Conservation (phyloP, 805 yeast species). For the Phaffomyces antillensis region DNA sequence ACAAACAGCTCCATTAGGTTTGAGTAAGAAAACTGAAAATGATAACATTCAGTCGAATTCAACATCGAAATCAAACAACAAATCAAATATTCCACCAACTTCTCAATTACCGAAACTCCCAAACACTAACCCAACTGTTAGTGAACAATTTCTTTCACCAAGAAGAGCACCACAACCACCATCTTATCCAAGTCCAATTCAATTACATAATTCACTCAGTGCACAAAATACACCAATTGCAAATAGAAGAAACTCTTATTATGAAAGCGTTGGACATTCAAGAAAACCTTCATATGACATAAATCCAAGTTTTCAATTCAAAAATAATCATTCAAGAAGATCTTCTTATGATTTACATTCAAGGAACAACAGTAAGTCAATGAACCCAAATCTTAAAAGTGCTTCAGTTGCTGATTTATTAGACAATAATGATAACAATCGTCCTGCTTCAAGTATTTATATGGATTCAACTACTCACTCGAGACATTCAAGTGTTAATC, state of each 20-base stretch:
- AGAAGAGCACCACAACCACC: slow-evolving; percentile 72
- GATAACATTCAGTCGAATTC: neutral
- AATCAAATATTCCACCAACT: slow-evolving; percentile 10
- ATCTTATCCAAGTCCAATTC: slow-evolving; percentile 34
- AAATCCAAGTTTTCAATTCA: slow-evolving; percentile 6
- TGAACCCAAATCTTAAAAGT: slow-evolving; percentile 10
- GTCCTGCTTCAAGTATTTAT: slow-evolving; percentile 49
- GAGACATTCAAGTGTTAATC: slow-evolving; percentile 28
- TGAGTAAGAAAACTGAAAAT: neutral
- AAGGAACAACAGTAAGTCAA: slow-evolving; percentile 8
- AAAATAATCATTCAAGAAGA: slow-evolving; percentile 10
- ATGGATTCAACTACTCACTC: slow-evolving; percentile 29
- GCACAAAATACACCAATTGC: slow-evolving; percentile 17
- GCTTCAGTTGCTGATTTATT: slow-evolving; percentile 27
- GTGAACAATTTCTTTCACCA: slow-evolving; percentile 49
- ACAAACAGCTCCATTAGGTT: slow-evolving; percentile 26
- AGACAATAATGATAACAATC: slow-evolving; percentile 15
- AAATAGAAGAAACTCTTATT: slow-evolving; percentile 20
- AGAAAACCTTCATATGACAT: slow-evolving; percentile 24
- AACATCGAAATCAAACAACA: slow-evolving; percentile 6
- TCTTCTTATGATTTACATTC: slow-evolving; percentile 11
- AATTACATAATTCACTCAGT: neutral
- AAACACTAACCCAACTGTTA: slow-evolving; percentile 11
- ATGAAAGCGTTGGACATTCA: slow-evolving; percentile 17
- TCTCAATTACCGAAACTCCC: slow-evolving; percentile 16